Evolutionary conservation across 2,329 filamentous ascomycete genomes (phyloP).

Genomic region (Biscogniauxia marginata): DNA sequence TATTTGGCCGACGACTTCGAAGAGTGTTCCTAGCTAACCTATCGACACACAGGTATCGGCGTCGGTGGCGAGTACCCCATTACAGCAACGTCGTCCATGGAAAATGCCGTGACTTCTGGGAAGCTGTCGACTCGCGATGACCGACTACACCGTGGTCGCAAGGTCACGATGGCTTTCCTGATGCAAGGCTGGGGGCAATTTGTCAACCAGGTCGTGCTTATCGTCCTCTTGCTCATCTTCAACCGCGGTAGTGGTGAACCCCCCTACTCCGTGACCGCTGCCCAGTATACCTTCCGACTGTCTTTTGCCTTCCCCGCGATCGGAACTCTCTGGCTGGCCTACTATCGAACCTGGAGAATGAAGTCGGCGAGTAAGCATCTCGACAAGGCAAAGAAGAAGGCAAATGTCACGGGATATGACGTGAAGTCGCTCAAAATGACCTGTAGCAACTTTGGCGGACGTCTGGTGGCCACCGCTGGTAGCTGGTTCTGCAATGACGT

Average conservation of each 20-base stretch:
- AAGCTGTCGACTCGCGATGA: conserved; percentile 89
- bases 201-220: conserved; percentile 87
- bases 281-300: conserved; percentile 88
- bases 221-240: conserved; percentile 83
- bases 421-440: conserved; percentile 77
- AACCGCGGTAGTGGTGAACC: conserved; percentile 73
- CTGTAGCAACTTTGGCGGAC: conserved; percentile 79
- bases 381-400: conserved; percentile 77
- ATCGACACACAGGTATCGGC: conserved; percentile 43
- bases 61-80: conserved; percentile 92
- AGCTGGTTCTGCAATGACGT: conserved; percentile 96
- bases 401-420: conserved; percentile 89
- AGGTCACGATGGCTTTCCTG: conserved; percentile 92
- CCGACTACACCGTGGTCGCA: conserved; percentile 90
- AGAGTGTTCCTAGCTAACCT: conserved; percentile 10
- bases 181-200: conserved; percentile 99
- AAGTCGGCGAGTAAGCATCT: conserved; percentile 82
- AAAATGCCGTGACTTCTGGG: conserved; percentile 81
- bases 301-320: conserved; percentile 90
- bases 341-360: conserved; percentile 97
- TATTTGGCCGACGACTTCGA: not conserved
- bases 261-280: conserved; percentile 73
- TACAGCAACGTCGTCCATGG: conserved; percentile 93
- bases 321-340: conserved; percentile 90
- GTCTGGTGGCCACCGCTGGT: conserved; percentile 81